phyloP scores from a whole-genome alignment of 306 rosid species.

The Psophocarpus tetragonolobus region DNA sequence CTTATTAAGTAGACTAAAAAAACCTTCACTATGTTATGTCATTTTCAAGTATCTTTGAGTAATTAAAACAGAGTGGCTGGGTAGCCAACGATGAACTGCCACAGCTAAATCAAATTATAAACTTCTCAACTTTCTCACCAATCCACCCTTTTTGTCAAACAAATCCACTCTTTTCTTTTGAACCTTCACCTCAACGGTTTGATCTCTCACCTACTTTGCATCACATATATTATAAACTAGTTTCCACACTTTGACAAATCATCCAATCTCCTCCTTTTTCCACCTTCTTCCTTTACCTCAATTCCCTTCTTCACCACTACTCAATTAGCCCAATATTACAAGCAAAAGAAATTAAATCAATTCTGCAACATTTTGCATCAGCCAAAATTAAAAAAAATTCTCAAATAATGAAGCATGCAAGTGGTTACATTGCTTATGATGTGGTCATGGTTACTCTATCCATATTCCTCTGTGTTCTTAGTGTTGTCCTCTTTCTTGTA shows the following conservation, averaged over 20 bases:
- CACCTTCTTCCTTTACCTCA: neutral
- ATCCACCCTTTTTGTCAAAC: conserved; percentile 36
- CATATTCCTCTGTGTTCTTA: neutral
- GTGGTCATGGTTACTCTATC: conserved; percentile 3
- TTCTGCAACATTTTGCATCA: neutral
- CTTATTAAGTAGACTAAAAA: too few relatives aligned
- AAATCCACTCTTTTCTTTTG: neutral
- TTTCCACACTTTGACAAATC: neutral
- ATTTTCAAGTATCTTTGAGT: neutral
- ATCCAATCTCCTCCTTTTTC: neutral
- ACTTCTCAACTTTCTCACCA: conserved; percentile 33
- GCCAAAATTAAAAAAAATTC: neutral
- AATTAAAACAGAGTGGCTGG: neutral
- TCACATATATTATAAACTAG: neutral
- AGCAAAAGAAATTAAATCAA: neutral
- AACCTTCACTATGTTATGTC: neutral
- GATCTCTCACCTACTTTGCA: neutral
- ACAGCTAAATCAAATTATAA: conserved; percentile 20
- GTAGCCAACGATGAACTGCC: conserved; percentile 55
- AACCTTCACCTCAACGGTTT: neutral
- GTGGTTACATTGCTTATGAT: neutral
- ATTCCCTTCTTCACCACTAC: neutral
- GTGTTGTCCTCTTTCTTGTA: neutral
- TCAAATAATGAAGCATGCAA: neutral
- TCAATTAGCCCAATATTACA: neutral